Conservation (phyloP, 106 monocot species). For the Phalaenopsis equestris region DNA sequence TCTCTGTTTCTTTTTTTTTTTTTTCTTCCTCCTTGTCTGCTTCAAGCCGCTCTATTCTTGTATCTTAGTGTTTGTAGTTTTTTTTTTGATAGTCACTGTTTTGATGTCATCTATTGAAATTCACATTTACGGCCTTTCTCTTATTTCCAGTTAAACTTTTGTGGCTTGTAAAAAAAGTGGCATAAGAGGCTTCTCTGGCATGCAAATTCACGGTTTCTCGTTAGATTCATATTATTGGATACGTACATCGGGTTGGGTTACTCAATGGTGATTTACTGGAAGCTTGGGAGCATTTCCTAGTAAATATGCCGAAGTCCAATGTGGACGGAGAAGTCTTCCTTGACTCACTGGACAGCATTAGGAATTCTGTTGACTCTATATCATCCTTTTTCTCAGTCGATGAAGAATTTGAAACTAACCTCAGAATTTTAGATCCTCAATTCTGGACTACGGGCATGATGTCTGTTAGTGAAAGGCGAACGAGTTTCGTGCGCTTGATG, state of each 20-base stretch:
- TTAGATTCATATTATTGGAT: background rate
- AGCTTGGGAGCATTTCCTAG: background rate
- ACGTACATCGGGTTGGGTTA: background rate
- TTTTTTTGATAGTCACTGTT: background rate
- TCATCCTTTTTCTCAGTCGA: slow-evolving; percentile 5
- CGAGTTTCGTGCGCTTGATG: slow-evolving; percentile 34
- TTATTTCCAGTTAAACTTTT: background rate
- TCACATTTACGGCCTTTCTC: background rate
- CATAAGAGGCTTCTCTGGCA: background rate
- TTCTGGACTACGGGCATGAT: slow-evolving; percentile 35
- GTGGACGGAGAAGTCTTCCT: slow-evolving; percentile 42
- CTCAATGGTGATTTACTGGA: slow-evolving; percentile 19
- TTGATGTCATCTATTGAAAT: background rate
- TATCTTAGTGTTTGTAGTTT: background rate
- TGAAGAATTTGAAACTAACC: slow-evolving; percentile 14
- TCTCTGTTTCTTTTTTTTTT: background rate
- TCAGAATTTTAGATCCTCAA: slow-evolving; percentile 18
- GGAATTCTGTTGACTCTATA: slow-evolving; percentile 24
- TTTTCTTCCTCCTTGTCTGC: too few species aligned
- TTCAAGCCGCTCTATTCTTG: too few species aligned
- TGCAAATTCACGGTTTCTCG: background rate
- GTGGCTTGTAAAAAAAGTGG: background rate
- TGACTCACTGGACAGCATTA: slow-evolving; percentile 33
- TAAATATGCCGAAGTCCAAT: slow-evolving; percentile 37
- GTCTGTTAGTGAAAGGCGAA: slow-evolving; percentile 50